Evolutionary conservation across 1,139 yeast genomes (phyloP), one percentile per base, ranked within the genome.

Genomic region (Pichia cactophila): DNA sequence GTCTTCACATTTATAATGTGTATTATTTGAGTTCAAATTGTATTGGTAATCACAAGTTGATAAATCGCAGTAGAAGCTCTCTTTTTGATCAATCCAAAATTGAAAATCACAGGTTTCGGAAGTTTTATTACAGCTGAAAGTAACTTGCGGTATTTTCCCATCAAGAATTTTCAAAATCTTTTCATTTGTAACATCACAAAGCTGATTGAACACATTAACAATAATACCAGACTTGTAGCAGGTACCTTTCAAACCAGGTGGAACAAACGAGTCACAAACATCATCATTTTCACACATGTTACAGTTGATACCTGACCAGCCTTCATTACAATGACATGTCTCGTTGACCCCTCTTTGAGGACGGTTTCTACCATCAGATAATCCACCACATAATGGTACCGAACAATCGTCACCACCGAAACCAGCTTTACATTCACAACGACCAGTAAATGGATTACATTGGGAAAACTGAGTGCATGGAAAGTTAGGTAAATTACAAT

Each of bases 291-390:
- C 71, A 67, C 98, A 92, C 56, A 85, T 60, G 62, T 92, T 92
- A 73, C 98, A 92, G 63, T 92, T 92, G 62, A 92, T 86, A 43
- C 98, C 97, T 7, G 72, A 70, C 98, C 98, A 92, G 4, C 98
- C 98, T 1, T 75, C 73, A 45, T 77, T 76, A 69, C 98, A 92
- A 0, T 71, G 70, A 66, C 98, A 92, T 1, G 65, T 66, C 12
- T 75, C 67, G 28, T 72, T 74, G 36, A 77, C 75, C 3, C 64
- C 62, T 56, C 88, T 67, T 33, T 83, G 62, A 1, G 86, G 83
- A 53, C 97, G 74, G 49, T 83, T 76, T 54, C 82, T 81, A 31
- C 84, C 86, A 52, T 79, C 80, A 0, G 81, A 69, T 31, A 89
- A 70, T 0, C 87, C 76, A 1, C 97, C 98, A 71, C 98, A 92